Evolutionary conservation across 2,329 filamentous ascomycete genomes (phyloP).

Genomic region (Pyricularia grisea): DNA sequence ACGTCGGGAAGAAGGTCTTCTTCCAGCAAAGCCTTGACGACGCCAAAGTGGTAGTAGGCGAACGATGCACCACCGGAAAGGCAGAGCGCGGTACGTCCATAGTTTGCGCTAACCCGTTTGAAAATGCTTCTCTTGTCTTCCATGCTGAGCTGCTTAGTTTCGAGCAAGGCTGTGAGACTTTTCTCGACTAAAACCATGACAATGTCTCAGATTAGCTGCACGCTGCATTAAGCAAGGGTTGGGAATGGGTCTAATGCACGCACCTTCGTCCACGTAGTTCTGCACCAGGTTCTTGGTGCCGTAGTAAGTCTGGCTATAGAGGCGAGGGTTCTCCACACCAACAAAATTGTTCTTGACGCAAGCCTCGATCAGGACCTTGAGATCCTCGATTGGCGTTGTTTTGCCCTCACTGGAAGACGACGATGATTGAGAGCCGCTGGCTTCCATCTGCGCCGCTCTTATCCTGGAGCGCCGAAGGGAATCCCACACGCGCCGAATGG

Average conservation of each 20-base stretch:
- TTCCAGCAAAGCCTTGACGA: constrained; percentile 82
- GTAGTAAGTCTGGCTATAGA: constrained; percentile 98
- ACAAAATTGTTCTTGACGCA: constrained; percentile 98
- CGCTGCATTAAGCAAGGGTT: neutral
- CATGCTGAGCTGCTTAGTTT: constrained; percentile 54
- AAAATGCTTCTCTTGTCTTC: constrained; percentile 76
- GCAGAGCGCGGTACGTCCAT: constrained; percentile 84
- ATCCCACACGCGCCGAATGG: constrained; percentile 65
- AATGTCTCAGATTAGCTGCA: constrained; percentile 8
- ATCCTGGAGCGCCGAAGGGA: constrained; percentile 61
- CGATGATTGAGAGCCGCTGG: constrained; percentile 9
- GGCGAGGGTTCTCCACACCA: constrained; percentile 80
- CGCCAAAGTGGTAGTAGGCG: constrained; percentile 93
- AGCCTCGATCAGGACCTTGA: constrained; percentile 71
- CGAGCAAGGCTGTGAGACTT: constrained; percentile 56
- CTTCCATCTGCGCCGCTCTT: constrained; percentile 41
- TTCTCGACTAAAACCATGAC: constrained; percentile 43
- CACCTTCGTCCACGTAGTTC: constrained; percentile 76
- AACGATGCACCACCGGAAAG: constrained; percentile 90
- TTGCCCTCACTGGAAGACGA: neutral
- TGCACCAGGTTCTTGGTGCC: constrained; percentile 95
- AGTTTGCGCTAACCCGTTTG: constrained; percentile 84
- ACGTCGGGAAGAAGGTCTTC: constrained; percentile 80
- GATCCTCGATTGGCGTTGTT: constrained; percentile 56
- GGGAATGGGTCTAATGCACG: constrained; percentile 2